A percentile compares a stretch with the other conserved stretches of the same genome.
Evolutionary conservation across 768 basidiomycete species (phyloP).

Genomic region (Daedaleopsis sinensis): DNA sequence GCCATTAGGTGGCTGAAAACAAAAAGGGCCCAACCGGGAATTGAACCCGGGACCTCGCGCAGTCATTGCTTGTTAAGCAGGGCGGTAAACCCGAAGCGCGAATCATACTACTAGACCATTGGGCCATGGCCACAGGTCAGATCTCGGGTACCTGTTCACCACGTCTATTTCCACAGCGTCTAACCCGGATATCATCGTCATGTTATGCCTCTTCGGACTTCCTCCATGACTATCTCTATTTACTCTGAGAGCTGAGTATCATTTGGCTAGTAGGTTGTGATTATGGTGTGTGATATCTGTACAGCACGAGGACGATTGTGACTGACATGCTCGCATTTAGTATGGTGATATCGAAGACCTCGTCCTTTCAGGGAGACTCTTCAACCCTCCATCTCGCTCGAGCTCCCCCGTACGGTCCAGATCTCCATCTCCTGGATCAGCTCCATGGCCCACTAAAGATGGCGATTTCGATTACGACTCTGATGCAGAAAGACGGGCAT

Average conservation of each 20-base stretch:
- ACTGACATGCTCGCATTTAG: not conserved
- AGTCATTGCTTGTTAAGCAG: not conserved
- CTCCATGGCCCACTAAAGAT: conserved; percentile 58
- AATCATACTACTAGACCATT: conserved; percentile 12
- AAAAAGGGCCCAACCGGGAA: conserved; percentile 41
- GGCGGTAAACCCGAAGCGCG: conserved; percentile 2
- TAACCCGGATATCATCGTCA: too few relatives aligned
- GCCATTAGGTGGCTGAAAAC: not conserved
- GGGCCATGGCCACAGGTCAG: not conserved
- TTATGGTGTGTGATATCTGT: not conserved
- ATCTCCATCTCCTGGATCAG: conserved; percentile 51
- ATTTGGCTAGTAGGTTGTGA: too few relatives aligned
- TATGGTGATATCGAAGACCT: conserved; percentile 63
- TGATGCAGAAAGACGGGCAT: conserved; percentile 40
- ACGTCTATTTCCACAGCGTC: not conserved
- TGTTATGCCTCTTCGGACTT: too few relatives aligned
- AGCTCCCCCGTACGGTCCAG: conserved; percentile 68
- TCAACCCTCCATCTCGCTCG: conserved; percentile 54
- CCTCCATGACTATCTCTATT: not conserved
- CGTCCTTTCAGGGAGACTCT: conserved; percentile 78
- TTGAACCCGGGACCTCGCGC: conserved; percentile 46
- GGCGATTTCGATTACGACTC: conserved; percentile 48
- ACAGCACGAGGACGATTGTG: not conserved
- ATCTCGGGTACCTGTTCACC: not conserved
- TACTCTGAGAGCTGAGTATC: not conserved